These are phyloP conservation scores for Pythium dissimile DNA, from an alignment of 352 stramenopile species.

Conservation along the genomic window DNA sequence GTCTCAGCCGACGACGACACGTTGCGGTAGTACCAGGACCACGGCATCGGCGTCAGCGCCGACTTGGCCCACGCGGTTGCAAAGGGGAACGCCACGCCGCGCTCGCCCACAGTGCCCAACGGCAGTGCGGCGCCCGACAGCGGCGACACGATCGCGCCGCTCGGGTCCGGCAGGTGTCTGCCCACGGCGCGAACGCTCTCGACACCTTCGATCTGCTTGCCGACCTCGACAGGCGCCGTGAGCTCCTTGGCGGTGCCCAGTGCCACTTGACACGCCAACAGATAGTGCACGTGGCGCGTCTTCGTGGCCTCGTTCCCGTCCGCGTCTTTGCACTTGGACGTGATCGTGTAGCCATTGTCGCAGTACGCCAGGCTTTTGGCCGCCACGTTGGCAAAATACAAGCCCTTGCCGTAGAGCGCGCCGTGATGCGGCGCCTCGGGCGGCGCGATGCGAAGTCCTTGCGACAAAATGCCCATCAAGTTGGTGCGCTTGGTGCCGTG, in stretches of 20 bases:
- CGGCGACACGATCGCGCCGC: constrained; percentile 47
- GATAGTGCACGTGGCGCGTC: constrained; percentile 55
- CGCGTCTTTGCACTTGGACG: constrained; percentile 21
- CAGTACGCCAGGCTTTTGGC: constrained; percentile 81
- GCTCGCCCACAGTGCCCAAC: constrained; percentile 41
- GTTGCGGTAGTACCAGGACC: constrained; percentile 35
- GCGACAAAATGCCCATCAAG: constrained; percentile 80
- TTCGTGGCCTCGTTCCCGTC: constrained; percentile 39
- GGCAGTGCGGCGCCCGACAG: constrained; percentile 46
- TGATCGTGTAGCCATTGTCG: constrained; percentile 47
- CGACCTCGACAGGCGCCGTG: constrained; percentile 4
- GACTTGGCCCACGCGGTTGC: constrained; percentile 55
- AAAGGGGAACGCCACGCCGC: constrained; percentile 42
- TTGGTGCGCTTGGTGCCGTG: constrained; percentile 84
- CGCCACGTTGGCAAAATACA: constrained; percentile 84
- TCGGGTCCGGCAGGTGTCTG: constrained; percentile 44
- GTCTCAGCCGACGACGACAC: constrained; percentile 32
- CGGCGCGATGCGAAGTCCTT: constrained; percentile 82
- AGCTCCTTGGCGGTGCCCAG: constrained; percentile 42
- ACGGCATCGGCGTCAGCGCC: constrained; percentile 21
- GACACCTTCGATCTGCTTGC: constrained; percentile 39
- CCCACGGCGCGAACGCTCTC: constrained; percentile 64
- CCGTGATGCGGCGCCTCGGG: constrained; percentile 79
- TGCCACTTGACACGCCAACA: constrained; percentile 74
- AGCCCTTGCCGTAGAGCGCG: constrained; percentile 80